These are phyloP conservation scores for Saccharomyces jurei DNA, from an alignment of 805 yeast genomes.

Conservation along the genomic window DNA sequence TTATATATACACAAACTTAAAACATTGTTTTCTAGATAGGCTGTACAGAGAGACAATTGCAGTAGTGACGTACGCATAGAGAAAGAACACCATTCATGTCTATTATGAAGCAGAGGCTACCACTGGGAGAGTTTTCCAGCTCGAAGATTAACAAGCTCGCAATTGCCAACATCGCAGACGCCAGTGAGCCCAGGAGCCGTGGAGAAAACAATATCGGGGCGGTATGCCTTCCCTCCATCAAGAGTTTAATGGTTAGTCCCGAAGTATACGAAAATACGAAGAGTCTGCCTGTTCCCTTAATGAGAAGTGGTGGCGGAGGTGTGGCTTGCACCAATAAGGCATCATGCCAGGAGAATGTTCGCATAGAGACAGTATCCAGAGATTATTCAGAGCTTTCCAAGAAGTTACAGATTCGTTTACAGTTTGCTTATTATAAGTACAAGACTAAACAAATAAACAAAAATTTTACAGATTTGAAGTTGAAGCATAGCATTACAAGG, in stretches of 20 bases:
- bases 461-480: constrained; percentile 16
- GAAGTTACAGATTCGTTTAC: constrained; percentile 39
- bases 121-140: constrained; percentile 22
- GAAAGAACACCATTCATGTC: constrained; percentile 9
- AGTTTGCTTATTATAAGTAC: constrained; percentile 45
- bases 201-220: not conserved
- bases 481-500: not conserved
- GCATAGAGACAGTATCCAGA: not conserved
- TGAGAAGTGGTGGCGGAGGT: not conserved
- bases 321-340: not conserved
- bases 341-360: not conserved
- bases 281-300: not conserved
- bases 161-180: not conserved
- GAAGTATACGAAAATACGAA: not conserved
- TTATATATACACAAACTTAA: not conserved
- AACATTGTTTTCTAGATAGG: not conserved
- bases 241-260: not conserved
- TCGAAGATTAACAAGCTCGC: constrained; percentile 19
- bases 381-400: constrained; percentile 18
- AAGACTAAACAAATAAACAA: constrained; percentile 38
- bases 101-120: constrained; percentile 16
- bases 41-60: not conserved
- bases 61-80: not conserved
- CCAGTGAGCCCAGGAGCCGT: not conserved
- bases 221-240: not conserved